Conservation (phyloP, 2,329 filamentous ascomycete genomes). For the Neophaeococcomyces mojaviensis region DNA sequence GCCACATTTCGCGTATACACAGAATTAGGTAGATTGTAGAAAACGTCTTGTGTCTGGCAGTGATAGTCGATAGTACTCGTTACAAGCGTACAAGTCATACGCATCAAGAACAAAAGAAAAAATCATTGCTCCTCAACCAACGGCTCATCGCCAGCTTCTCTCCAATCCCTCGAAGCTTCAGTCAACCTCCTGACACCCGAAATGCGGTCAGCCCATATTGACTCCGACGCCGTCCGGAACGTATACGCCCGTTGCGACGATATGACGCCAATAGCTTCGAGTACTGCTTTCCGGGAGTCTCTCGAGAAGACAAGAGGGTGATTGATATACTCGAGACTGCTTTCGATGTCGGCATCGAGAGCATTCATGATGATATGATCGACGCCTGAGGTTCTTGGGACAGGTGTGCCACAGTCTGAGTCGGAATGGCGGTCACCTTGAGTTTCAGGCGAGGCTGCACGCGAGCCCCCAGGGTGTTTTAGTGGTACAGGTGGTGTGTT, state of each 20-base stretch:
- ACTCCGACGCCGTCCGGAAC: slow-evolving; percentile 82
- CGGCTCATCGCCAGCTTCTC: slow-evolving; percentile 68
- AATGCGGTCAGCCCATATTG: slow-evolving; percentile 79
- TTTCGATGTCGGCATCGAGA: slow-evolving; percentile 82
- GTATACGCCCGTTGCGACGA: slow-evolving; percentile 90
- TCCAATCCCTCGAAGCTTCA: slow-evolving; percentile 82
- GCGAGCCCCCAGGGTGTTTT: slow-evolving; percentile 29
- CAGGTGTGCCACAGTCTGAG: slow-evolving; percentile 35
- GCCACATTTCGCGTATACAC: too few species aligned
- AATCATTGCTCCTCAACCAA: slow-evolving; percentile 22
- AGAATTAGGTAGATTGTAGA: too few species aligned
- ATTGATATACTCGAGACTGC: slow-evolving; percentile 92
- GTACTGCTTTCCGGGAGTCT: slow-evolving; percentile 87
- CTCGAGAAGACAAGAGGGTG: slow-evolving; percentile 91
- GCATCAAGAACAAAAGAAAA: slow-evolving; percentile 11
- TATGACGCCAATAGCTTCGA: slow-evolving; percentile 95
- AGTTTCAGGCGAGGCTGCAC: slow-evolving; percentile 18
- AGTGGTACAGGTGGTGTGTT: slow-evolving; percentile 33
- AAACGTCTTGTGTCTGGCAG: too few species aligned
- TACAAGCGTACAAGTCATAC: background rate
- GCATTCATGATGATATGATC: slow-evolving; percentile 74
- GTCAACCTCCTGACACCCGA: slow-evolving; percentile 72
- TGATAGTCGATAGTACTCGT: too few species aligned
- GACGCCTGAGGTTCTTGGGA: slow-evolving; percentile 51
- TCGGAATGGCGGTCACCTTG: slow-evolving; percentile 24